A percentile compares a stretch with the other conserved stretches of the same genome.
phyloP scores from a whole-genome alignment of 1,284 basidiomycete genomes.

The Sutorius eximius region DNA sequence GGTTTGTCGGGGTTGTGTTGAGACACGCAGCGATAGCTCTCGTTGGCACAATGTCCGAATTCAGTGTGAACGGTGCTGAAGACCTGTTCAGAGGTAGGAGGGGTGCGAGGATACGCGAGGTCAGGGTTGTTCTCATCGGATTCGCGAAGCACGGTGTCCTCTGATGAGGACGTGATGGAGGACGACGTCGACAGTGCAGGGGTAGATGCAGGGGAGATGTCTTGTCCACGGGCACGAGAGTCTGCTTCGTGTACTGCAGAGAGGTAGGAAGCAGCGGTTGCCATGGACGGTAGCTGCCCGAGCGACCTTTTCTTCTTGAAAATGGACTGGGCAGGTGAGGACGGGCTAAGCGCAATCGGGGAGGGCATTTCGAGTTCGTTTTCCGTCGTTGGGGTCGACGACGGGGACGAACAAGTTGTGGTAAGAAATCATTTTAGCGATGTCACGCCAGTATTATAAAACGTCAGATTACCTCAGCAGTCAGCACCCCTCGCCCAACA shows the following conservation, averaged over 20 bases:
- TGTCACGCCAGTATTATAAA: conserved; percentile 28
- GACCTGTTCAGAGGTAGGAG: conserved; percentile 74
- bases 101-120: conserved; percentile 54
- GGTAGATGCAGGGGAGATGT: conserved; percentile 44
- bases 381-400: conserved; percentile 3
- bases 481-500: conserved; percentile 1
- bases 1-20: conserved; percentile 55
- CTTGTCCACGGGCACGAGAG: conserved; percentile 49
- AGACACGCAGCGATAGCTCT: conserved; percentile 67
- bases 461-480: conserved; percentile 27
- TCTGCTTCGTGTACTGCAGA: conserved; percentile 71
- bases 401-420: conserved; percentile 9
- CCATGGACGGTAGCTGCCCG: conserved; percentile 44
- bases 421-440: conserved; percentile 10
- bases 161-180: conserved; percentile 61
- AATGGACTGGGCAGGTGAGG: conserved; percentile 52
- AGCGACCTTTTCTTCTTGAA: conserved; percentile 62
- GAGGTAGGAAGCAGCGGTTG: conserved; percentile 69
- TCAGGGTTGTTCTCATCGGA: conserved; percentile 46
- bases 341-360: conserved; percentile 48
- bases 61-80: conserved; percentile 80
- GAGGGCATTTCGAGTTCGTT: conserved; percentile 43
- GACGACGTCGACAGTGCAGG: conserved; percentile 71
- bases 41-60: conserved; percentile 82
- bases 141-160: conserved; percentile 62